Conservation (phyloP, 805 yeast species). For the Saturnispora halmiae region DNA sequence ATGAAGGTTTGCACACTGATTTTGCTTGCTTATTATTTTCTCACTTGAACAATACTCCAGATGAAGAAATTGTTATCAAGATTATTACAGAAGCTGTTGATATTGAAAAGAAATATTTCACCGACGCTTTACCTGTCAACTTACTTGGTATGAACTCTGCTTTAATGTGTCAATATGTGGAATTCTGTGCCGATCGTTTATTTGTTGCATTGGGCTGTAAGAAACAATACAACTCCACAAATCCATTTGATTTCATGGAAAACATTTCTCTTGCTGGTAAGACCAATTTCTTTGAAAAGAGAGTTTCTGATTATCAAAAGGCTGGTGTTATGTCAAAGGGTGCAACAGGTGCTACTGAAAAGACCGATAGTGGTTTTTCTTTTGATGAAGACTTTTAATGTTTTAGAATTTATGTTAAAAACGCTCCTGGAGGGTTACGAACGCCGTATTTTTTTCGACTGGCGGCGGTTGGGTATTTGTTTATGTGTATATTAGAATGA, state of each 20-base stretch:
- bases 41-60: constrained; percentile 86
- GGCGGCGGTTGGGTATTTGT: not conserved
- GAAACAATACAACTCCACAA: constrained; percentile 76
- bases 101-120: constrained; percentile 89
- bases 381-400: constrained; percentile 89
- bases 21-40: constrained; percentile 93
- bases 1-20: constrained; percentile 98
- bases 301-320: constrained; percentile 97
- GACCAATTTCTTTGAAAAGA: constrained; percentile 97
- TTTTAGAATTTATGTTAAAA: not conserved
- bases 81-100: constrained; percentile 92
- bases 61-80: constrained; percentile 64
- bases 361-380: constrained; percentile 49
- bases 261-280: constrained; percentile 97
- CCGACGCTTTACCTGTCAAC: constrained; percentile 90
- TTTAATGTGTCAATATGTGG: constrained; percentile 96
- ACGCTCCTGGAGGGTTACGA: no score
- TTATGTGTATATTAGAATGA: constrained; percentile 7
- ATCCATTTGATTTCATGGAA: constrained; percentile 99
- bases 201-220: constrained; percentile 84
- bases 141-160: constrained; percentile 90
- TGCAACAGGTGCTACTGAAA: constrained; percentile 23
- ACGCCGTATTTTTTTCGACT: no score
- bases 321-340: constrained; percentile 95
- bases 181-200: constrained; percentile 94